Conservation (phyloP, 805 yeast species). For the Lipomyces kockii region DNA sequence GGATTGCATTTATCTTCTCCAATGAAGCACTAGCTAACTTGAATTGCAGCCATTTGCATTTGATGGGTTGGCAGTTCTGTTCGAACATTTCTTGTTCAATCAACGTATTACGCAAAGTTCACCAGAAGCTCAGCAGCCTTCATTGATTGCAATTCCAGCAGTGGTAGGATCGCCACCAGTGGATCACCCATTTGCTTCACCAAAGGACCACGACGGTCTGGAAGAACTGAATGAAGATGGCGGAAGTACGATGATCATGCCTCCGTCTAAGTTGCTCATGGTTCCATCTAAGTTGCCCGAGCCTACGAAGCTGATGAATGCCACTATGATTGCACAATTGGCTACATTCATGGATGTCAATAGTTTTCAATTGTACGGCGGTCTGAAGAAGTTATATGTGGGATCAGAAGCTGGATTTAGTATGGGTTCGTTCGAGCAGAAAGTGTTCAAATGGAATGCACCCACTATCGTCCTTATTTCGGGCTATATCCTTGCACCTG, state of each 20-base stretch:
- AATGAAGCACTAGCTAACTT: slow-evolving; percentile 10
- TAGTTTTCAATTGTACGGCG: slow-evolving; percentile 34
- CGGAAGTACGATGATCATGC: slow-evolving; percentile 10
- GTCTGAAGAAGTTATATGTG: slow-evolving; percentile 62
- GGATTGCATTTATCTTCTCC: background rate
- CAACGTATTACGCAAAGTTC: slow-evolving; percentile 36
- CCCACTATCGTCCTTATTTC: slow-evolving; percentile 74
- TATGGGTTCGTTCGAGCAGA: slow-evolving; percentile 81
- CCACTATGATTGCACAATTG: slow-evolving; percentile 50
- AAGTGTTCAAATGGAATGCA: slow-evolving; percentile 86
- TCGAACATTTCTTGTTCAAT: slow-evolving; percentile 52
- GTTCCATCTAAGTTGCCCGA: slow-evolving; percentile 31
- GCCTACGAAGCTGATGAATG: slow-evolving; percentile 52
- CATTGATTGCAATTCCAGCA: slow-evolving; percentile 22
- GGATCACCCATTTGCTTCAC: slow-evolving; percentile 25
- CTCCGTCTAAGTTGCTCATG: slow-evolving; percentile 21
- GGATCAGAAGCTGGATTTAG: slow-evolving; percentile 86
- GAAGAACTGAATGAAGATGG: slow-evolving; percentile 18
- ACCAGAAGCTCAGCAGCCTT: background rate
- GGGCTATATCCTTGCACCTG: slow-evolving; percentile 53
- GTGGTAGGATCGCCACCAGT: slow-evolving; percentile 17
- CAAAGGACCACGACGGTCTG: slow-evolving; percentile 33
- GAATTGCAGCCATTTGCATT: slow-evolving; percentile 51
- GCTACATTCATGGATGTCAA: slow-evolving; percentile 46
- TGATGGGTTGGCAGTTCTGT: slow-evolving; percentile 51